Evolutionary conservation across 306 rosid species (phyloP).

Genomic region (Citrullus colocynthis): DNA sequence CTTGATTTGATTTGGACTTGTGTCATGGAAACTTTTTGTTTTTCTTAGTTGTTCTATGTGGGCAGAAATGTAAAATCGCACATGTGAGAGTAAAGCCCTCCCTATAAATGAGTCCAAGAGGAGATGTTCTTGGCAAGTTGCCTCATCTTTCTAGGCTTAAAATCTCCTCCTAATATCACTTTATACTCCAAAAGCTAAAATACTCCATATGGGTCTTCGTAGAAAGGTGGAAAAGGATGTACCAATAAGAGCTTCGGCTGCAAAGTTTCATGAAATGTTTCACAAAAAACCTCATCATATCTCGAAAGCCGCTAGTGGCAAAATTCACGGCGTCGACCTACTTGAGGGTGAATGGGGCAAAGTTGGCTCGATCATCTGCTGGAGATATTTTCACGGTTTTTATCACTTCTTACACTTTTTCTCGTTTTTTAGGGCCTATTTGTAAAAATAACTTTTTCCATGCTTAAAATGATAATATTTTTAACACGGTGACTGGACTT

Average conservation of each 20-base stretch:
- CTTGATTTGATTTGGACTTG: too few species aligned
- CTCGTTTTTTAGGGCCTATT: neutral
- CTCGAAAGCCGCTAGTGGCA: neutral
- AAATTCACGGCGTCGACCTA: neutral
- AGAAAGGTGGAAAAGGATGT: neutral
- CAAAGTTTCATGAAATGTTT: neutral
- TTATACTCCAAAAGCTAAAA: too few species aligned
- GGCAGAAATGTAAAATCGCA: too few species aligned
- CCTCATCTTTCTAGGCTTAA: neutral
- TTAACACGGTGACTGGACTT: neutral
- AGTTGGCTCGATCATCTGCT: neutral
- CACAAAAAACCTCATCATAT: neutral
- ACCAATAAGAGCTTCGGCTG: neutral
- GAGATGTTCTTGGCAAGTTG: neutral
- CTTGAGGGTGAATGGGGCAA: constrained; percentile 5
- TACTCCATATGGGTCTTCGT: neutral
- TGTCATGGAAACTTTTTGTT: too few species aligned
- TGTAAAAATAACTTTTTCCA: neutral
- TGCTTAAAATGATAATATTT: too few species aligned
- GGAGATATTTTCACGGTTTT: constrained; percentile 1
- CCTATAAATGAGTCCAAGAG: neutral
- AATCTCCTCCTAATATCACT: neutral
- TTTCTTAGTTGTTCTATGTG: too few species aligned
- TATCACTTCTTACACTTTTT: too few species aligned
- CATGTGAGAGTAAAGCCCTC: neutral